phyloP scores from a whole-genome alignment of 2,329 filamentous ascomycete genomes.

The Fusarium globosum region DNA sequence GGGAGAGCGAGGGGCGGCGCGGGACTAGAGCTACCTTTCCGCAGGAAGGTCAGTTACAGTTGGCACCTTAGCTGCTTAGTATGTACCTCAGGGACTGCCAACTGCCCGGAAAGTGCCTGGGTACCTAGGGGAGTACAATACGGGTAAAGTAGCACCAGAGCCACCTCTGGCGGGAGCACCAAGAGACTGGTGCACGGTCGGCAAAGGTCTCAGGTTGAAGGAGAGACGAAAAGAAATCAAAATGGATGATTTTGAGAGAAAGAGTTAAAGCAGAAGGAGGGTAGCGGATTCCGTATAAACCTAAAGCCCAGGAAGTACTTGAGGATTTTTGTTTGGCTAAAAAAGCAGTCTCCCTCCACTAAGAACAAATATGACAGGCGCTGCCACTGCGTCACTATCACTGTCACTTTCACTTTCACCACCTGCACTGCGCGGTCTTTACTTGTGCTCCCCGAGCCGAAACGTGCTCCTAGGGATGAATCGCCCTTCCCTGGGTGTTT shows the following conservation, averaged over 20 bases:
- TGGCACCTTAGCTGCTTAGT: background rate
- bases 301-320: background rate
- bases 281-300: background rate
- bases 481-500: constrained; percentile 22
- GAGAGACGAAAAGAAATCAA: background rate
- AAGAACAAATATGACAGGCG: constrained; percentile 12
- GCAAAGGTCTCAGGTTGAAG: constrained; percentile 4
- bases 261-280: background rate
- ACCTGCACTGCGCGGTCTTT: background rate
- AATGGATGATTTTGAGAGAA: background rate
- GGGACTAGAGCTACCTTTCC: constrained; percentile 22
- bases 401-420: background rate
- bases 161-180: constrained; percentile 31
- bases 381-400: constrained; percentile 6
- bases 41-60: constrained; percentile 5
- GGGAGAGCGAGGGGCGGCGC: constrained; percentile 37
- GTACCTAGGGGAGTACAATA: background rate
- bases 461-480: constrained; percentile 26
- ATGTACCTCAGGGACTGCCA: background rate
- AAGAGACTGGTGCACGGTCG: constrained; percentile 15
- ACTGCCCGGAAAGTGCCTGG: background rate
- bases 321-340: background rate
- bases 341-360: background rate
- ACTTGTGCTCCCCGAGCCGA: constrained; percentile 20
- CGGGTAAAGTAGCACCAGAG: constrained; percentile 21